Conservation (phyloP, 202 grass and related monocot species). For the Setaria italica region DNA sequence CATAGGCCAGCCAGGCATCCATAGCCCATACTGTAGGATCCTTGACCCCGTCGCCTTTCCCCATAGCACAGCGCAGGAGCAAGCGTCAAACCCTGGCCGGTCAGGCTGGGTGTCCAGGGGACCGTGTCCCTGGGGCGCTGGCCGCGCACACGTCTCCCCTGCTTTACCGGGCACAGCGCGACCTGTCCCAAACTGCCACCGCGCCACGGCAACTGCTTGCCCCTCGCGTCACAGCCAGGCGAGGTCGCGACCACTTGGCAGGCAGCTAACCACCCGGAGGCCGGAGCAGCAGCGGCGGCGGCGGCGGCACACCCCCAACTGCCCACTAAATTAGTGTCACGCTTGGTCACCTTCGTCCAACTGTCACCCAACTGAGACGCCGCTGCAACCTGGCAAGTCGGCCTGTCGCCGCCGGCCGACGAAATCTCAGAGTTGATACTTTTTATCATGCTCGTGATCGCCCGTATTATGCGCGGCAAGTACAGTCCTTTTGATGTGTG, state of each 20-base stretch:
- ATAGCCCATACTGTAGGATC: not conserved
- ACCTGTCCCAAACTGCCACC: constrained; percentile 47
- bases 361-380: constrained; percentile 38
- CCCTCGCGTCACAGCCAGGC: not conserved
- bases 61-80: not conserved
- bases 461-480: constrained; percentile 17
- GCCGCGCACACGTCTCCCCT: not conserved
- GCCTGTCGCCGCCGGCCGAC: constrained; percentile 1
- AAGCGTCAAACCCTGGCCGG: not conserved
- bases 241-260: constrained; percentile 38
- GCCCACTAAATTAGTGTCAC: constrained; percentile 41
- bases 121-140: not conserved
- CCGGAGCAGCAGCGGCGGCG: not conserved
- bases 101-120: not conserved
- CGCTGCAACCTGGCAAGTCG: not conserved
- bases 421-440: not conserved
- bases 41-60: constrained; percentile 7
- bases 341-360: constrained; percentile 24
- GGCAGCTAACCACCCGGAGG: not conserved
- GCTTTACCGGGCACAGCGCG: constrained; percentile 34
- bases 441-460: not conserved
- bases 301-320: constrained; percentile 24
- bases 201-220: not conserved
- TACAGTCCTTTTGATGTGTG: not conserved
- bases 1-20: not conserved